Evolutionary conservation across 768 basidiomycete species (phyloP).

Genomic region (Boletus bicolor): DNA sequence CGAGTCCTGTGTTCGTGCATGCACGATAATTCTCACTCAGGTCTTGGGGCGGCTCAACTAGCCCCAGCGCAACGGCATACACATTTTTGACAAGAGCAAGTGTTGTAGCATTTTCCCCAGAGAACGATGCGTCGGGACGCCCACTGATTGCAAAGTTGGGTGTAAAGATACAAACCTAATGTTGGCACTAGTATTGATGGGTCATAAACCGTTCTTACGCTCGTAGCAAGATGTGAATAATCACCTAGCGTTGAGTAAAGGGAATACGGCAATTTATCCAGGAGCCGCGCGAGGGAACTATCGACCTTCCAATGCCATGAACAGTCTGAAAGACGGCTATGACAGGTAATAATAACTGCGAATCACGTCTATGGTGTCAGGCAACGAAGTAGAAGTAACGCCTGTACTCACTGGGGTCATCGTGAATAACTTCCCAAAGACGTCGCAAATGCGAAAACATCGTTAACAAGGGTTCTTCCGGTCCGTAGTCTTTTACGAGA

Average conservation of each 20-base stretch:
- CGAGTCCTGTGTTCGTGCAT: too few species aligned
- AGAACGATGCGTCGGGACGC: too few species aligned
- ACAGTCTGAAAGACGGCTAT: constrained; percentile 26
- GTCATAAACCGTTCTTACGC: neutral
- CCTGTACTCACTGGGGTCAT: constrained; percentile 39
- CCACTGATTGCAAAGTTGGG: too few species aligned
- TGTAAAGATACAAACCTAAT: too few species aligned
- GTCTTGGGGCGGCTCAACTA: too few species aligned
- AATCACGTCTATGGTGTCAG: neutral
- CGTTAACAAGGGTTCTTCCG: constrained; percentile 24
- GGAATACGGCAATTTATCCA: constrained; percentile 22
- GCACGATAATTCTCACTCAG: too few species aligned
- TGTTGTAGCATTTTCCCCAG: too few species aligned
- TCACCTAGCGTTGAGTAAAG: constrained; percentile 24
- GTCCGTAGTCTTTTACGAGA: neutral
- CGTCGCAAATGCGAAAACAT: constrained; percentile 41
- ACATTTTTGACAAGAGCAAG: too few species aligned
- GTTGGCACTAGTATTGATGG: constrained; percentile 1
- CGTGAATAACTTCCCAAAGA: constrained; percentile 59
- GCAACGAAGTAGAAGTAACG: neutral
- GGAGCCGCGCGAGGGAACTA: constrained; percentile 13
- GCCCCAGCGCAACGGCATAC: too few species aligned
- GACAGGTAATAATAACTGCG: constrained; percentile 45
- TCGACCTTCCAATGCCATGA: constrained; percentile 22
- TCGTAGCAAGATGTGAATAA: neutral